Evolutionary conservation across 2,329 filamentous ascomycete species (phyloP).

Genomic region (Penicillium sp.): DNA sequence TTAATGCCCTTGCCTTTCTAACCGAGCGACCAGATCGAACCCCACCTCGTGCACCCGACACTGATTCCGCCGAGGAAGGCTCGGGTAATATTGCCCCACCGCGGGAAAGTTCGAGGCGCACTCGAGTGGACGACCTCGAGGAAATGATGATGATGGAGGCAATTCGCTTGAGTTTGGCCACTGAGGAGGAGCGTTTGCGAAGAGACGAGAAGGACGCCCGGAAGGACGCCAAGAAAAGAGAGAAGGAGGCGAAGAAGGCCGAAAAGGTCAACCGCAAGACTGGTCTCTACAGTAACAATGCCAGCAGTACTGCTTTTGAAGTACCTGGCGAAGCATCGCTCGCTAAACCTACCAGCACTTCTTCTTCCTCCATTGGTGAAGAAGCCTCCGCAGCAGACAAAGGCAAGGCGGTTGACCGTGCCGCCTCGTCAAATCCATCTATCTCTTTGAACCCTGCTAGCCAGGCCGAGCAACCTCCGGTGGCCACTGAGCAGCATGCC

Average conservation of each 20-base stretch:
- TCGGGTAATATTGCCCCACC: constrained; percentile 38
- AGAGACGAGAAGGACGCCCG: constrained; percentile 77
- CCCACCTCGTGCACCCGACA: constrained; percentile 28
- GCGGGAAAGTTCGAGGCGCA: constrained; percentile 57
- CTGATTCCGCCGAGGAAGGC: constrained; percentile 37
- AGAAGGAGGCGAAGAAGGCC: constrained; percentile 79
- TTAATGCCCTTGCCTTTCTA: constrained; percentile 49
- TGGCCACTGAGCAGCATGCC: constrained; percentile 39
- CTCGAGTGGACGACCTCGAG: constrained; percentile 81
- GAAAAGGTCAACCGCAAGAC: constrained; percentile 67
- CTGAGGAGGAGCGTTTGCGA: constrained; percentile 87
- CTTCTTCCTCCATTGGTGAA: constrained; percentile 36
- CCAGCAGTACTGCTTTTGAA: constrained; percentile 65
- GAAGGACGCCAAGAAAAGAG: constrained; percentile 81
- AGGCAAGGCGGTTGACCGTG: constrained; percentile 69
- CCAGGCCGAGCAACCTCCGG: constrained; percentile 18
- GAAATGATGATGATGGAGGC: constrained; percentile 99
- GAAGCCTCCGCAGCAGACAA: constrained; percentile 52
- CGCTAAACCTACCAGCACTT: constrained; percentile 37
- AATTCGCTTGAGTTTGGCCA: constrained; percentile 83
- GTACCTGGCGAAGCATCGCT: constrained; percentile 30
- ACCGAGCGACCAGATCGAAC: constrained; percentile 39
- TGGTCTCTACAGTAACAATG: constrained; percentile 53
- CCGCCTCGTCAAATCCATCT: constrained; percentile 15
- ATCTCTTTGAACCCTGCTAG: constrained; percentile 18